Evolutionary conservation across 306 rosid species (phyloP), one percentile per base, ranked within the genome.

Genomic region (Coriaria nepalensis): DNA sequence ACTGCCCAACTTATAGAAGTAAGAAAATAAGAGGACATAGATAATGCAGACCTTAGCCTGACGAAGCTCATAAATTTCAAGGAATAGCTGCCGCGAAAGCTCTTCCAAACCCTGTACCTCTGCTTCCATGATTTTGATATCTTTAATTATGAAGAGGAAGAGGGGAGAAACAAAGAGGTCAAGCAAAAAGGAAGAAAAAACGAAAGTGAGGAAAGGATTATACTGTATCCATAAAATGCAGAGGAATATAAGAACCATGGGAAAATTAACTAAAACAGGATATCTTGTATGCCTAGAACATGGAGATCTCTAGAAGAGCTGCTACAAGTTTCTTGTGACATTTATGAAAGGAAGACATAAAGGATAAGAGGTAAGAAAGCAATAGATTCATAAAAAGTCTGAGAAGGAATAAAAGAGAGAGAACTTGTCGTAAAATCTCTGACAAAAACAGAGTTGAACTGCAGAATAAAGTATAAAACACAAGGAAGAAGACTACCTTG

Each of bases 31-130:
- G 32, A 37, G 12, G 13, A 45, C 37, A 40, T 4, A 64, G 11
- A 5, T 20, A 48, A 51, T 62, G 59, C 20, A 62, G 64, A 90
- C 97, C 93, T 84, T 90, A 13, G 95, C 94, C 73, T 90, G 93
- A 37, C 93, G 92, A 67, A 85, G 94, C 75, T 90, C 98, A 13
- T 81, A 90, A 72, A 90, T 85, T 76, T 90, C 98, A 74, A 90
- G 68, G 70, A 90, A 85, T 56, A 90, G 73, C 67, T 90, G 94
- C 81, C 82, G 85, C 33, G 98, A 85, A 32, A 90, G 95, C 85
- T 90, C 98, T 68, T 90, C 95, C 37, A 81, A 78, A 38, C 85
- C 90, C 62, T 71, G 78, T 35, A 85, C 98, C 76, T 90, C 94
- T 41, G 94, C 98, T 71, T 90, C 95, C 81, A 77, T 64, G 76